Evolutionary conservation across 2,329 filamentous ascomycete species (phyloP), one percentile per base, ranked within the genome.

Genomic region (Rutstroemia sydowiana): DNA sequence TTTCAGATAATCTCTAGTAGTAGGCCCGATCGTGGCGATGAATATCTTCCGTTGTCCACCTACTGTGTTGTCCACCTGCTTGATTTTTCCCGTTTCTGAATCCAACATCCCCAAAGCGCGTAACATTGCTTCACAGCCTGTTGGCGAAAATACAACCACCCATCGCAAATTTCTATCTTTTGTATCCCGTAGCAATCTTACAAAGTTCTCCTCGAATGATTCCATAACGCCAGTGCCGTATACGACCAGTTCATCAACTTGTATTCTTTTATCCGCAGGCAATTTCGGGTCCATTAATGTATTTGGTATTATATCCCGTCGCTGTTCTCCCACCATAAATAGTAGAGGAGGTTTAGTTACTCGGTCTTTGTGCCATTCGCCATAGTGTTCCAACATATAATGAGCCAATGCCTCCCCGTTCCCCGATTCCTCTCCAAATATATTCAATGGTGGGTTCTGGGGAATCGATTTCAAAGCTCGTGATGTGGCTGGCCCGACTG

Each of bases 11-110:
- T 90, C 82, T 57, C 84, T 77, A 10, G 93, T 98, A 16, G 93
- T 98, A 11, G 93, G 92, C 0, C 93, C 93, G 68, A 98, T 98
- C 0, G 91, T 95, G 13, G 85, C 88, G 55, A 97, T 74, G 56
- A 79, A 82, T 1, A 82, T 85, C 46, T 67, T 75, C 9, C 70
- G 70, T 26, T 66, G 64, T 50, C 48, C 54, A 51, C 9, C 16
- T 52, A 32, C 43, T 49, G 36, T 45, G 5, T 16, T 37, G 14
- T 57, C 31, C 13, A 28, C 45, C 4, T 18, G 31, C 31, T 62
- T 62, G 18, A 65, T 69, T 60, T 66, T 74, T 18, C 71, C 70
- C 0, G 72, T 76, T 16, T 65, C 63, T 5, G 68, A 62, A 51
- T 81, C 75, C 16, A 83, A 63, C 58, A 78, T 60, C 2, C 72